Evolutionary conservation across 177 flowering plant genomes (phyloP).

Genomic region (Vitis hybrid): DNA sequence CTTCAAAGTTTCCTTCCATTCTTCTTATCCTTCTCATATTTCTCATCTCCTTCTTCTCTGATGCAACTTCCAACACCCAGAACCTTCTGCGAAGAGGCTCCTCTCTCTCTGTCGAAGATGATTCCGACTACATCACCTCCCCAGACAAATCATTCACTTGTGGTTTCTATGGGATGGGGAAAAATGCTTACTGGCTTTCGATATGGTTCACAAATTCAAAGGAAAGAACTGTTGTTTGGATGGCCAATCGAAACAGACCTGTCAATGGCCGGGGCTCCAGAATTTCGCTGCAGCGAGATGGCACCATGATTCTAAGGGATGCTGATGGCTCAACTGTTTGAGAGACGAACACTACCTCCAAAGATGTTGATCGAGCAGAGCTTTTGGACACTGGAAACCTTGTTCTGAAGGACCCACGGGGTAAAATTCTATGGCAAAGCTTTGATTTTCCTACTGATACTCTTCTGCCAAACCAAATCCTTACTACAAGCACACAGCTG

Average conservation of each 20-base stretch:
- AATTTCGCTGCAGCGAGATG: slow-evolving; percentile 2
- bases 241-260: slow-evolving; percentile 27
- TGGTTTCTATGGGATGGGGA: slow-evolving; percentile 12
- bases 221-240: slow-evolving; percentile 27
- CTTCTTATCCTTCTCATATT: no score
- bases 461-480: slow-evolving; percentile 18
- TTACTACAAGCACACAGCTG: slow-evolving; percentile 18
- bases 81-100: not conserved
- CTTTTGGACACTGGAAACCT: slow-evolving; percentile 25
- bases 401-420: slow-evolving; percentile 1
- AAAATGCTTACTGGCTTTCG: slow-evolving; percentile 20
- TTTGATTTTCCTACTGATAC: slow-evolving; percentile 28
- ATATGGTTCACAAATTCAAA: slow-evolving; percentile 27
- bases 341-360: slow-evolving; percentile 13
- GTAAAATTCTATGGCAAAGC: slow-evolving; percentile 21
- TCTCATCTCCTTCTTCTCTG: no score
- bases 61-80: no score
- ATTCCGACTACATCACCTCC: slow-evolving; percentile 4
- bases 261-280: slow-evolving; percentile 21
- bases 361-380: not conserved
- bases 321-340: slow-evolving; percentile 15
- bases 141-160: slow-evolving; percentile 12
- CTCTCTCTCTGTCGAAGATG: slow-evolving; percentile 12
- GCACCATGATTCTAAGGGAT: slow-evolving; percentile 19
- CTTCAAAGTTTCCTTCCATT: no score